Conservation (phyloP, 352 stramenopile species). For the Pelagophyceae sp. region DNA sequence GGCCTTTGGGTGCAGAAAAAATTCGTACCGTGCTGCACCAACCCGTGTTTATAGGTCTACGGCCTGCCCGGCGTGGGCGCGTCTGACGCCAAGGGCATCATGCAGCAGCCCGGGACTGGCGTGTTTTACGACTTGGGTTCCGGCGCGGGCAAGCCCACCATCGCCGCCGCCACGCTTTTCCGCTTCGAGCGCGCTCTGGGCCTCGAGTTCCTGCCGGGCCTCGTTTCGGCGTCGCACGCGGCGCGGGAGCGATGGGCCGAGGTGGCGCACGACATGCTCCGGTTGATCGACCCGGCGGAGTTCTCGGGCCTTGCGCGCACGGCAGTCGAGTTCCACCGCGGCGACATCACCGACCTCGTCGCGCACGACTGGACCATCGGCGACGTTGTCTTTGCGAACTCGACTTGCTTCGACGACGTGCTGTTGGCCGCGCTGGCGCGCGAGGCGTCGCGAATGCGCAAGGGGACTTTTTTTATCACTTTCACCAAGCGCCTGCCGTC, state of each 20-base stretch:
- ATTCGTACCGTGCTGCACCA: too few relatives aligned
- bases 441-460: constrained; percentile 29
- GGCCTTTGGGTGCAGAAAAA: too few relatives aligned
- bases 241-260: background rate
- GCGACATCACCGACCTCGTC: background rate
- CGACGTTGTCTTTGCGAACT: constrained; percentile 50
- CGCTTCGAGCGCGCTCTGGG: constrained; percentile 43
- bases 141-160: constrained; percentile 43
- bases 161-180: constrained; percentile 43
- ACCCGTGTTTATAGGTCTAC: too few relatives aligned
- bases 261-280: background rate
- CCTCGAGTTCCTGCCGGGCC: constrained; percentile 42
- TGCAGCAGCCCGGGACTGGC: constrained; percentile 18
- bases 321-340: background rate
- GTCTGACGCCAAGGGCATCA: constrained; percentile 21
- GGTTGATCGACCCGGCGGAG: too few relatives aligned
- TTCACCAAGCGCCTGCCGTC: constrained; percentile 34
- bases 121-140: constrained; percentile 52
- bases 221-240: constrained; percentile 14
- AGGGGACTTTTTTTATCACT: constrained; percentile 42
- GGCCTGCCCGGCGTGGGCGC: constrained; percentile 24
- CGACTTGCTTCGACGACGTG: constrained; percentile 46
- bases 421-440: constrained; percentile 39
- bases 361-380: constrained; percentile 25
- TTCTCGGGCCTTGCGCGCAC: background rate